Percentiles rank a stretch among this genome's conserved stretches.
Evolutionary conservation across 805 yeast species (phyloP).

Genomic region (Candida koratica): DNA sequence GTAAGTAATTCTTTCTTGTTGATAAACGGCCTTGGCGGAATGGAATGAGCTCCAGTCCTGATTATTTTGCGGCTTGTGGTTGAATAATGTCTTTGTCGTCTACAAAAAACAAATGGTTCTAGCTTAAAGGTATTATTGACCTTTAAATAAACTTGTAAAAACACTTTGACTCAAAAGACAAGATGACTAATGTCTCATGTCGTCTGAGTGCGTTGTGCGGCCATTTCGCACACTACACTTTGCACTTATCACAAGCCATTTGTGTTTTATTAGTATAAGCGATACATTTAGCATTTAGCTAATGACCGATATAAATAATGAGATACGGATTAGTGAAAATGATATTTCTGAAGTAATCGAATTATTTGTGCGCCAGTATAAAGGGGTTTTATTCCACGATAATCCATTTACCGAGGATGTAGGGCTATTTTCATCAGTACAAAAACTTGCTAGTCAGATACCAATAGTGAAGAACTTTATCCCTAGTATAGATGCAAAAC

Average conservation of each 20-base stretch:
- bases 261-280: too few relatives aligned
- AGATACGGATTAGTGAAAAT: neutral
- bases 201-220: neutral
- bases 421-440: constrained; percentile 9
- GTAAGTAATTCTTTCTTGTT: constrained; percentile 3
- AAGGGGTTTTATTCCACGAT: constrained; percentile 6
- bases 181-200: constrained; percentile 1
- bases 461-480: constrained; percentile 5
- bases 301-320: neutral
- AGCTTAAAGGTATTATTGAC: constrained; percentile 3
- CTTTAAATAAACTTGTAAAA: neutral
- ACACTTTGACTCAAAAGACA: constrained; percentile 1
- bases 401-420: neutral
- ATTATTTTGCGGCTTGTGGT: neutral
- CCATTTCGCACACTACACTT: neutral
- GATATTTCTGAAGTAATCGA: constrained; percentile 16
- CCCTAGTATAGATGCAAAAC: constrained; percentile 18
- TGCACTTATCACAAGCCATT: constrained; percentile 5
- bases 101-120: neutral
- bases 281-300: too few relatives aligned
- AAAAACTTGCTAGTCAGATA: constrained; percentile 1
- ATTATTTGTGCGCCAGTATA: constrained; percentile 14
- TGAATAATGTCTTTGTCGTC: neutral
- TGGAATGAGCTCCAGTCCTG: constrained; percentile 4
- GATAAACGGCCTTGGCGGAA: neutral